Evolutionary conservation across 441 rosid genomes (phyloP), one percentile per base, ranked within the genome.

Genomic region (Gossypium schwendimanii): DNA sequence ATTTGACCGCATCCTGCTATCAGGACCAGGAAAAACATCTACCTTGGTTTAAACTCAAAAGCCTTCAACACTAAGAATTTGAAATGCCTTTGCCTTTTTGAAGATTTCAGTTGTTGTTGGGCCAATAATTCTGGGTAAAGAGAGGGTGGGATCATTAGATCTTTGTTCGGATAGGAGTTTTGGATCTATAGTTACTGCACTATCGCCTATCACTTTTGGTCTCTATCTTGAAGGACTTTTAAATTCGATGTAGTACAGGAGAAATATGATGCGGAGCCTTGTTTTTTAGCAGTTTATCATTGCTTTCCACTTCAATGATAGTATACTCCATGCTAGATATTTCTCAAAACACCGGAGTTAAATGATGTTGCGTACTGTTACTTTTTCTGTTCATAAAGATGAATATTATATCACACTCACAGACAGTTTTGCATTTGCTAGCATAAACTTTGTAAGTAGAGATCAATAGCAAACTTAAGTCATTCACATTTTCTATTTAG

Each of bases 361-460:
- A 45, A 47, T 24, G 23, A 14, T 66, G 41, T 47, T 23, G 14
- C 23, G n/a, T 66, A 8, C 21, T 45, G 41, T 23, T 47, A 14
- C 39, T 23, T 65, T 65, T 66, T 45, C 50, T 7, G 68, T 63
- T 24, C 70, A 7, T 47, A 47, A 23, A 66, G 11, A 66, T 66
- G 55, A 52, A 47, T 47, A 7, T 45, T 14, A 23, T 47, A 6
- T 47, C 9, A 14, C 1, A 21, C 26, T n/a, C 39, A 12, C 49
- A 2, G 55, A 28, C 14, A 1, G 41, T 47, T 47, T 44, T 66
- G 33, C 36, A 65, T 65, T 65, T 20, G 3, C 21, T 47, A 47
- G 21, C 20, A 7, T 66, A 47, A 23, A 1, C 20, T 64, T 10
- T 45, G 33, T 12, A 21, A 44, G 10, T 45, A 23, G 57, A 45